Evolutionary conservation across 352 stramenopile genomes (phyloP), one percentile per base, ranked within the genome.

Genomic region (Phytophthora pistaciae): DNA sequence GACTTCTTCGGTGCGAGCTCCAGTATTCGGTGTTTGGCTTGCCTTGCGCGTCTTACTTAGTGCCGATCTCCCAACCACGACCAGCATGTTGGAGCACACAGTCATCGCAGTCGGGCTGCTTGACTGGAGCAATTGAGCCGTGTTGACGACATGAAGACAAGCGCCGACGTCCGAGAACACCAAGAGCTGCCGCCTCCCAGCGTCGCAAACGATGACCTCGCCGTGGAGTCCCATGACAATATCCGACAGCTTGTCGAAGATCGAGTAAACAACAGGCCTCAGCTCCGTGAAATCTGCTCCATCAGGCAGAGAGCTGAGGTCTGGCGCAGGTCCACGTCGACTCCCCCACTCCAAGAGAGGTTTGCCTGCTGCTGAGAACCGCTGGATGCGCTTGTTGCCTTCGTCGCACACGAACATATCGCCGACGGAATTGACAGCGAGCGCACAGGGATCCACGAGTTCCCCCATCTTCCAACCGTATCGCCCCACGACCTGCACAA

Each of bases 311-410:
- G 33, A 38, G 31, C 5, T 49, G 5, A 61, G 42, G 20, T 67
- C 14, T n/a, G 64, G 64, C n/a, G 23, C 50, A 1, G 44, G 11
- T 2, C 53, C 66, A 33, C 78, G 78, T 21, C 44, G 59, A 61
- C 75, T 83, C 1, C 82, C 79, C 85, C 85, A 93, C 5, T 77
- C 59, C 2, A 75, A 50, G 4, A 86, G n/a, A 38, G 77, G 72
- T 33, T 73, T 78, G 0, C 84, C 78, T 60, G 78, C 82, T 25
- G 65, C 69, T 13, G 57, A 85, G 48, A 93, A 81, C 1, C 83
- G 70, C 55, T 91, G 83, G 40, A 91, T 79, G 25, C 85, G 80
- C 23, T 90, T 81, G 56, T 93, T 93, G 8, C 76, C 85, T 25
- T 71, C 55, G 54, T 93, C 85, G 23, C 79, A 87, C 9, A 93